Percentiles rank a stretch among this genome's conserved stretches.
Evolutionary conservation across 2,329 filamentous ascomycete genomes (phyloP).

Genomic region (Leptographium galeiforme): DNA sequence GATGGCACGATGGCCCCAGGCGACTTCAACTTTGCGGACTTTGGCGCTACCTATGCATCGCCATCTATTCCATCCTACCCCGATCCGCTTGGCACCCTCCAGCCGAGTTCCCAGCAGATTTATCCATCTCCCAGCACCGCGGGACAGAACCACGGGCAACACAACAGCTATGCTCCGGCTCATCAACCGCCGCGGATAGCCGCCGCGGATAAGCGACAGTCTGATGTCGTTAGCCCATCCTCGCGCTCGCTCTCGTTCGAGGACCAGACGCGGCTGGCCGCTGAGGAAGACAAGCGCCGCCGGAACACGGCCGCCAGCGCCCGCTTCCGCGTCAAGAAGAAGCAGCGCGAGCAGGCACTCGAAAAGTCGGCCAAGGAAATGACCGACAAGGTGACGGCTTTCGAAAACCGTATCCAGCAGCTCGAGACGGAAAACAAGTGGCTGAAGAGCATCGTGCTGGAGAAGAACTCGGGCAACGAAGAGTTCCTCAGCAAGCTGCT

Average conservation of each 20-base stretch:
- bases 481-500: constrained; percentile 34
- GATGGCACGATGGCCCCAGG: constrained; percentile 37
- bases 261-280: constrained; percentile 57
- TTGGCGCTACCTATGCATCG: constrained; percentile 36
- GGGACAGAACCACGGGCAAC: constrained; percentile 20
- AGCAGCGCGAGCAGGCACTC: constrained; percentile 79
- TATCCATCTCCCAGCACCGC: constrained; percentile 20
- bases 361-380: constrained; percentile 74
- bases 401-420: constrained; percentile 62
- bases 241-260: constrained; percentile 44
- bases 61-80: constrained; percentile 32
- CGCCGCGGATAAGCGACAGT: constrained; percentile 29
- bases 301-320: constrained; percentile 82
- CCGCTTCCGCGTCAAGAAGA: constrained; percentile 89
- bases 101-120: constrained; percentile 33
- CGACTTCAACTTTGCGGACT: constrained; percentile 45
- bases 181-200: constrained; percentile 15
- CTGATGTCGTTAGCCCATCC: constrained; percentile 25
- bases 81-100: constrained; percentile 27
- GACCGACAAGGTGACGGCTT: constrained; percentile 58
- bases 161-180: constrained; percentile 14
- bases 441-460: constrained; percentile 67
- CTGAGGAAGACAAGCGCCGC: constrained; percentile 81
- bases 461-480: constrained; percentile 59
- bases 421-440: constrained; percentile 76